Evolutionary conservation across 257 asterid genomes (phyloP).

Genomic region (Henckelia pumila): DNA sequence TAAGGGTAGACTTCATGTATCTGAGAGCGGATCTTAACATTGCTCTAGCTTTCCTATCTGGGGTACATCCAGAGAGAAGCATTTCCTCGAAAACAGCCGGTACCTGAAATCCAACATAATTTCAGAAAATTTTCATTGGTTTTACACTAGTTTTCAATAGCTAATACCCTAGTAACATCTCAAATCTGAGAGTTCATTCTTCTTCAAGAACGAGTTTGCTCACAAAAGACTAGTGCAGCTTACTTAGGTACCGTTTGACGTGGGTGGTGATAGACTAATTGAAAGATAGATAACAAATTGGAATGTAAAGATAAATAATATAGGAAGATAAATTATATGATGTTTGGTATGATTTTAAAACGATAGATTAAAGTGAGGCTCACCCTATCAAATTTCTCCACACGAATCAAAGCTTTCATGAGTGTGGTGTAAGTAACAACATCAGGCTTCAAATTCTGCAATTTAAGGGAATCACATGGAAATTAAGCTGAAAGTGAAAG

Average conservation of each 20-base stretch:
- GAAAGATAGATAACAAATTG: no score
- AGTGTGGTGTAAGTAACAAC: constrained; percentile 94
- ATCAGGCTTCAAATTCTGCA: constrained; percentile 85
- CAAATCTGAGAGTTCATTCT: not conserved
- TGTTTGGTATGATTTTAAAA: no score
- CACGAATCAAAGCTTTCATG: constrained; percentile 90
- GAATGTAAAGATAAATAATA: no score
- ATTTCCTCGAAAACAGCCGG: constrained; percentile 94
- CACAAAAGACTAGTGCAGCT: no score
- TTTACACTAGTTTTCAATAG: not conserved
- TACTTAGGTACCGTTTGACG: no score
- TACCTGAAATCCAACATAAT: constrained; percentile 47
- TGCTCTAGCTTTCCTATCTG: constrained; percentile 94
- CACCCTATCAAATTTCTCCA: constrained; percentile 86
- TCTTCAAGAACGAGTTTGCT: not conserved
- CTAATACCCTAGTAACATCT: not conserved
- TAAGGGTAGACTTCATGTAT: constrained; percentile 71
- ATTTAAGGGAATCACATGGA: constrained; percentile 20
- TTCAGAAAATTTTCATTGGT: not conserved
- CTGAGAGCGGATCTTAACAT: constrained; percentile 87
- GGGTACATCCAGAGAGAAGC: constrained; percentile 78
- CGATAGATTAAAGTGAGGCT: not conserved
- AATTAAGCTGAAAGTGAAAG: constrained; percentile 15
- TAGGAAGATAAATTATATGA: no score
- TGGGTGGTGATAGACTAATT: no score